Evolutionary conservation across 345 rosid genomes (phyloP).

Genomic region (Anacardium occidentale): DNA sequence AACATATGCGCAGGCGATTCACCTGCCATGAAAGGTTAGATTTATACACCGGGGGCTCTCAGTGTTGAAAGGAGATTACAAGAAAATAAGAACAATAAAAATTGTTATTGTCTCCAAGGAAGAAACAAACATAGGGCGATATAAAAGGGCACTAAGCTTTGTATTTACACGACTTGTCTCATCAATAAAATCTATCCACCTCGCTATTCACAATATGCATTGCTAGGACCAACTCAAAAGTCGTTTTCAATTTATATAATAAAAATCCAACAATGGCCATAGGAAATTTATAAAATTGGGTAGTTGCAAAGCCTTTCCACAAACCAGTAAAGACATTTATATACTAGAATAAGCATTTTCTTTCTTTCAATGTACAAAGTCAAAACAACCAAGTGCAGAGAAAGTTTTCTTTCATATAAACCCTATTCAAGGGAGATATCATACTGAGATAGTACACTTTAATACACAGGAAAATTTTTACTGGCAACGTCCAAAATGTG

Average conservation of each 20-base stretch:
- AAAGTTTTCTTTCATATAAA: constrained; percentile 6
- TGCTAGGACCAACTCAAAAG: background rate
- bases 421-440: constrained; percentile 13
- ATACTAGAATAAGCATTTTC: background rate
- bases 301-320: background rate
- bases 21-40: background rate
- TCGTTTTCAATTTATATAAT: background rate
- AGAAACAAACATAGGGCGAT: background rate
- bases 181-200: background rate
- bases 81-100: background rate
- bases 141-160: background rate
- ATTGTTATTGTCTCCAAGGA: background rate
- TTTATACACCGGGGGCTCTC: constrained; percentile 7
- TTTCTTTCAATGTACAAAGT: background rate
- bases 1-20: background rate
- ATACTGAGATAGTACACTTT: constrained; percentile 9
- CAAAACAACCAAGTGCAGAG: background rate
- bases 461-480: constrained; percentile 23
- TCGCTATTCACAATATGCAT: background rate
- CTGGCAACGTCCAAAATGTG: constrained; percentile 19
- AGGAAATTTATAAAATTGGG: background rate
- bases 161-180: constrained; percentile 1
- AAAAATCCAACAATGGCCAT: background rate
- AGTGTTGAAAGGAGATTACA: background rate
- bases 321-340: too few relatives aligned